Base-by-base conservation (phyloP, 2,329 filamentous ascomycete species). In the Pseudovirgaria hyperparasitica region DNA sequence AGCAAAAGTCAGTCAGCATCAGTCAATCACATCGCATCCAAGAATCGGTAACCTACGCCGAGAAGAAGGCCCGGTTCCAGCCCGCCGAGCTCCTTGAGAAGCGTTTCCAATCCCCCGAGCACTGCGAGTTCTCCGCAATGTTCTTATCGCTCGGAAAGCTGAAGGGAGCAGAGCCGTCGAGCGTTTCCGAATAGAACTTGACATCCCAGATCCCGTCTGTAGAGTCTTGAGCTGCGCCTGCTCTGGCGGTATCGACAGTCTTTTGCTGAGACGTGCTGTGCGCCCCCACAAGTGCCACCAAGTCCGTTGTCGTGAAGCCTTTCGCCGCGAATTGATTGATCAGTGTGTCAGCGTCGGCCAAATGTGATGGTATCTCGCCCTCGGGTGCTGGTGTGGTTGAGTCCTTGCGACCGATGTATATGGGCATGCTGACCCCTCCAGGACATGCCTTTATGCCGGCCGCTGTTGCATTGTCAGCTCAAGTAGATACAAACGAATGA, bases 271-370 rank as follows among this genome's bases (percentile, higher is more conserved):
- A 46, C 3, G 49, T 30, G 2, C 41, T 47, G 35, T 57, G 54
- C 5, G 52, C 50, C 18, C 54, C 54, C 22, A 56, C 36, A 5
- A 57, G 40, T 10, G 53, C 53, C 5, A 48, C 47, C n/a, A 58
- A 48, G 22, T 56, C 53, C 10, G 30, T 36, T 12, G 48, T 39
- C 3, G 41, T 36, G 38, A 57, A 54, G 16, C 51, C 52, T 25
- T 54, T 56, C 16, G 42, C 43, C 23, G 39, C 40, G 32, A 56
- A 57, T 10, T 47, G 36, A 5, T 39, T 34, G 23, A 50, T 38
- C 1, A 55, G 30, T 19, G 40, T 36, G 6, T 19, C 29, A 16
- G 35, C 39, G 2, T 22, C 16, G 11, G 33, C 34, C 14, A 33
- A 32, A 16, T 30, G 37, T 5, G 27, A 23, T 5, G 50, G 50